Base-by-base conservation (phyloP, 179 eudicot species). In the Sideroxylon spinosum region DNA sequence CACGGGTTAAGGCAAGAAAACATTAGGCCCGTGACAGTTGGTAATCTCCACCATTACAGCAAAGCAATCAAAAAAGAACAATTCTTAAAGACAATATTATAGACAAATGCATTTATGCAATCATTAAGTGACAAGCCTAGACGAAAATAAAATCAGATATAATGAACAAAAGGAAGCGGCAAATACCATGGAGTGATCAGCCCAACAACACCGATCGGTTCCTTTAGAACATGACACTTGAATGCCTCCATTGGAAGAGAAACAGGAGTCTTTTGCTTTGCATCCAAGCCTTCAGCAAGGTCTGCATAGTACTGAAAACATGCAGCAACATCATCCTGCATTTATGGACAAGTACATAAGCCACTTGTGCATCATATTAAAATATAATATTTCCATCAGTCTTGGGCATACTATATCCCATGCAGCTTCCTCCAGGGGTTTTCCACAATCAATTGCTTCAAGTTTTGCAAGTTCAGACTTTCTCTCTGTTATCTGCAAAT, bases 231-330 rank as follows among this genome's bases (percentile, higher is more conserved):
- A 81, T 96, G 96, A 82, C 86, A 80, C 80, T 90, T 96, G 76
- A 96, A 92, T 81, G 93, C 81, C 0, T 96, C 97, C 93, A 92
- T 84, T 46, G 98, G 99, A 76, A 96, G 89, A 79, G 91, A 57
- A 78, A 94, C 80, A 56, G 97, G 94, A 79, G 92, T 85, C 86
- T 94, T 92, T 81, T 92, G 96, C 82, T 88, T 91, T 71, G 87
- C 83, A 86, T 96, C 99, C 78, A 96, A 88, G 53, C 89, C 91
- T 89, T 96, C 98, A 64, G 99, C 99, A 81, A 90, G 94, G 74
- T 85, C 97, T 22, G 99, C 99, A 86, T 91, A 90, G 79, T 96
- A 96, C 71, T 96, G 98, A 62, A 96, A 96, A 83, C 98, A 94
- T 29, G 85, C 88, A 80, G 94, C 96, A 76, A 96, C 99, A 86